Evolutionary conservation across 352 stramenopile species (phyloP).

Genomic region (Phytophthora ohioensis): DNA sequence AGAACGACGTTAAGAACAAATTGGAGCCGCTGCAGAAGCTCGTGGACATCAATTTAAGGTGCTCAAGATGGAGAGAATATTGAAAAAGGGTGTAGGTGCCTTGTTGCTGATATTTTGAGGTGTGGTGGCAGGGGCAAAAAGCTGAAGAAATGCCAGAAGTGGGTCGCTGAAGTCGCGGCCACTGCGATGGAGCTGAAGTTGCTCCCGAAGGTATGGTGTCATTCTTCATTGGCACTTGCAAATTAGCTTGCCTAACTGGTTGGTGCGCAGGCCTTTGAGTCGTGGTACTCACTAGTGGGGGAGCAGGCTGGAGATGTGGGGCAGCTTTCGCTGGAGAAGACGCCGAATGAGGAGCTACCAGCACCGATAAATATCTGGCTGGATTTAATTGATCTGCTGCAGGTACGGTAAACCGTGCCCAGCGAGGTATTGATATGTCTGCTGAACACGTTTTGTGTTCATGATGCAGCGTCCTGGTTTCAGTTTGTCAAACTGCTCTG

Average conservation of each 20-base stretch:
- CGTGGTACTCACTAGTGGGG: conserved; percentile 78
- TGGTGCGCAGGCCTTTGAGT: conserved; percentile 66
- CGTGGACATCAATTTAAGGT: conserved; percentile 75
- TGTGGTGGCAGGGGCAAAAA: conserved; percentile 64
- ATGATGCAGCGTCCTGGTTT: conserved; percentile 58
- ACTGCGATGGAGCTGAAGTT: conserved; percentile 65
- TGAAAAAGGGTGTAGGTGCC: not conserved
- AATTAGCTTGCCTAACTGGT: conserved; percentile 7
- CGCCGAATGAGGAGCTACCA: conserved; percentile 75
- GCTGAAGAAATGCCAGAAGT: conserved; percentile 83
- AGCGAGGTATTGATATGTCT: not conserved
- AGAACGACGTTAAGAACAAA: conserved; percentile 62
- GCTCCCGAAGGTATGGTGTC: conserved; percentile 44
- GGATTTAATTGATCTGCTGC: conserved; percentile 73
- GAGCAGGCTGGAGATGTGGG: conserved; percentile 29
- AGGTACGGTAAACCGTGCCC: conserved; percentile 47
- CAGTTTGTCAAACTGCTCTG: conserved; percentile 57
- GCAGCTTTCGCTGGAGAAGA: conserved; percentile 55
- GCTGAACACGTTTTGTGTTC: conserved; percentile 13
- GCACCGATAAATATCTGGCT: conserved; percentile 74
- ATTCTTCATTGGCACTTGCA: not conserved
- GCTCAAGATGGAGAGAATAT: not conserved
- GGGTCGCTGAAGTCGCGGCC: conserved; percentile 69
- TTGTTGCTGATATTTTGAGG: conserved; percentile 17
- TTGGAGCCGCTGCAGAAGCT: conserved; percentile 80